A percentile compares a stretch with the other conserved stretches of the same genome.
These are phyloP conservation scores for Pleurotus djamor DNA, from an alignment of 768 basidiomycete genomes.

Conservation along the genomic window DNA sequence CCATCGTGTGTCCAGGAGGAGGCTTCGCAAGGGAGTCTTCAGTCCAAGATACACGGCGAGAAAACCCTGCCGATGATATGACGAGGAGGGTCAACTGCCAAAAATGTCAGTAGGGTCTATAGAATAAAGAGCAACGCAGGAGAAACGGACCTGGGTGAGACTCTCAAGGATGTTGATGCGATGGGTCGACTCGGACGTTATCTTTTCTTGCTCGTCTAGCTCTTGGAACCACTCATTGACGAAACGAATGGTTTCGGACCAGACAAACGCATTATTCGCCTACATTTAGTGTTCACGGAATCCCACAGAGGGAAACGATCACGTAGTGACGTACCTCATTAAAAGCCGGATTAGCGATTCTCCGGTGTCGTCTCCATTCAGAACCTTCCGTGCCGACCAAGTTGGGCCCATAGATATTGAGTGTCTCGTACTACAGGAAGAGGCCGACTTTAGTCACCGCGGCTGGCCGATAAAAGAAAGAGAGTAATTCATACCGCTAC, in stretches of 20 bases:
- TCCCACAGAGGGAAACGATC: not conserved
- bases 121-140: not conserved
- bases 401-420: conserved; percentile 47
- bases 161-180: conserved; percentile 20
- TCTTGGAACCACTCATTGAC: conserved; percentile 39
- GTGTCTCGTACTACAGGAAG: conserved; percentile 27
- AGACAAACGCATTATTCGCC: conserved; percentile 47
- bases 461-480: not conserved
- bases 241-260: conserved; percentile 39
- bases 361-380: conserved; percentile 47
- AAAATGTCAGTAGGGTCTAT: not conserved
- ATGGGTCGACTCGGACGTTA: not conserved
- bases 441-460: too few species aligned
- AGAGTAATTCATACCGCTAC: conserved; percentile 21
- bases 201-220: conserved; percentile 19
- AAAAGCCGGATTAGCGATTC: conserved; percentile 45
- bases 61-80: conserved; percentile 29
- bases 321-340: conserved; percentile 34
- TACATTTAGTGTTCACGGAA: conserved; percentile 12
- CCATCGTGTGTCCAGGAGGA: conserved; percentile 19
- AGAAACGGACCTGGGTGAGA: conserved; percentile 17
- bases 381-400: conserved; percentile 37
- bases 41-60: conserved; percentile 22
- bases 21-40: conserved; percentile 14
- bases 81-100: conserved; percentile 23